Percentiles rank a stretch among this genome's conserved stretches.
These are phyloP conservation scores for Geotrichum klebahnii DNA, from an alignment of 1,139 yeast genomes.

Conservation along the genomic window DNA sequence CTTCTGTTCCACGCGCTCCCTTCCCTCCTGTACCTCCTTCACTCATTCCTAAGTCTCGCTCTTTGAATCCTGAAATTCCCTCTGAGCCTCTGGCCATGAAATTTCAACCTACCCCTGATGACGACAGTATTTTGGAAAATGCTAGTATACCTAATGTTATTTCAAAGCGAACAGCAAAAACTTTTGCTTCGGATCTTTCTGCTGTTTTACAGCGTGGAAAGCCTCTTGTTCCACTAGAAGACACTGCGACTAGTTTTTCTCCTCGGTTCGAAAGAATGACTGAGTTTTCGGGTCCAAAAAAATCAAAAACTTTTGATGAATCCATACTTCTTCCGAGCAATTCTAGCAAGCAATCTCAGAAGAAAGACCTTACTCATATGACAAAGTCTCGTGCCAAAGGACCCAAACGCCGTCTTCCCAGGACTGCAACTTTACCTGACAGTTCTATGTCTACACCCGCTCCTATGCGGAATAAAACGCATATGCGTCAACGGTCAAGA, in stretches of 20 bases:
- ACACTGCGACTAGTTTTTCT: constrained; percentile 20
- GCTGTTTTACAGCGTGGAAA: constrained; percentile 22
- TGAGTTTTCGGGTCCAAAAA: constrained; percentile 17
- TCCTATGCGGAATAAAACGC: not conserved
- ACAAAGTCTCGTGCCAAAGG: constrained; percentile 67
- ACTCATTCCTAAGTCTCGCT: constrained; percentile 15
- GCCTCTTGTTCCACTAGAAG: constrained; percentile 17
- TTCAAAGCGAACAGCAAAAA: constrained; percentile 19
- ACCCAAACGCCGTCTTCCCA: constrained; percentile 69
- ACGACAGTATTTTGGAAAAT: constrained; percentile 6
- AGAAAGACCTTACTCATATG: constrained; percentile 48
- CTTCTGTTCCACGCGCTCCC: constrained; percentile 4
- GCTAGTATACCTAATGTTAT: constrained; percentile 17
- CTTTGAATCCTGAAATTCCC: constrained; percentile 16
- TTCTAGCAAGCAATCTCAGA: constrained; percentile 4
- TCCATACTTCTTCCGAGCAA: constrained; percentile 6
- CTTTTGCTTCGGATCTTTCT: constrained; percentile 22
- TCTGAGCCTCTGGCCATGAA: constrained; percentile 12
- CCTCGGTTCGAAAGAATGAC: constrained; percentile 22
- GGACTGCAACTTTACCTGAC: constrained; percentile 13
- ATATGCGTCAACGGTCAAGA: constrained; percentile 15
- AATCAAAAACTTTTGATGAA: constrained; percentile 21
- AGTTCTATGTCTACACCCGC: not conserved
- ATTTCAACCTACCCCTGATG: constrained; percentile 11
- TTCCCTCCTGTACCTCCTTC: constrained; percentile 20